Evolutionary conservation across 108 stramenopile species (phyloP).

Genomic region (Mediolabrus comicus): DNA sequence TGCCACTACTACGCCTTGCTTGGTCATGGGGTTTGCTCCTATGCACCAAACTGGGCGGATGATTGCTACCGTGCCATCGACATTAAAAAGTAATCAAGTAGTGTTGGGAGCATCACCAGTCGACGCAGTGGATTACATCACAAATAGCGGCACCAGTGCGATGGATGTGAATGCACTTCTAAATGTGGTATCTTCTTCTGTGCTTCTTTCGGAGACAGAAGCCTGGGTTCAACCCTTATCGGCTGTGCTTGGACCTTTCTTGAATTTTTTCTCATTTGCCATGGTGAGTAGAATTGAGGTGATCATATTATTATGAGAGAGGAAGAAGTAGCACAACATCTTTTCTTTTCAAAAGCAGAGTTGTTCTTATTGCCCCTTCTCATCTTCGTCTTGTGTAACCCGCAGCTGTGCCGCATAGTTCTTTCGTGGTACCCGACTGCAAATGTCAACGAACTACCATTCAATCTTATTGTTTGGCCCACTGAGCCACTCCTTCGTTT

Average conservation of each 20-base stretch:
- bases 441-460: slow-evolving; percentile 78
- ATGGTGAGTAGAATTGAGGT: slow-evolving; percentile 66
- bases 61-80: neutral
- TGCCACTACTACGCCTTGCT: neutral
- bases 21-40: neutral
- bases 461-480: slow-evolving; percentile 76
- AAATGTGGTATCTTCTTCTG: slow-evolving; percentile 29
- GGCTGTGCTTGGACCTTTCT: slow-evolving; percentile 65
- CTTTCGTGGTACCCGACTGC: slow-evolving; percentile 87
- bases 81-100: neutral
- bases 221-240: slow-evolving; percentile 84
- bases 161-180: neutral
- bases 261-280: slow-evolving; percentile 82
- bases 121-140: neutral
- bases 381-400: neutral
- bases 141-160: neutral
- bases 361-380: neutral
- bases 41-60: neutral
- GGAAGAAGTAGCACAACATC: neutral
- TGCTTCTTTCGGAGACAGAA: slow-evolving; percentile 79
- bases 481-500: slow-evolving; percentile 79
- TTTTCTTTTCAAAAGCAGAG: slow-evolving; percentile 7
- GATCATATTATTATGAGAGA: neutral
- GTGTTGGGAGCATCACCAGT: neutral
- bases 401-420: slow-evolving; percentile 79